A percentile compares a stretch with the other conserved stretches of the same genome.
Conservation (phyloP, 768 basidiomycete genomes). For the Podaxis rugospora region DNA sequence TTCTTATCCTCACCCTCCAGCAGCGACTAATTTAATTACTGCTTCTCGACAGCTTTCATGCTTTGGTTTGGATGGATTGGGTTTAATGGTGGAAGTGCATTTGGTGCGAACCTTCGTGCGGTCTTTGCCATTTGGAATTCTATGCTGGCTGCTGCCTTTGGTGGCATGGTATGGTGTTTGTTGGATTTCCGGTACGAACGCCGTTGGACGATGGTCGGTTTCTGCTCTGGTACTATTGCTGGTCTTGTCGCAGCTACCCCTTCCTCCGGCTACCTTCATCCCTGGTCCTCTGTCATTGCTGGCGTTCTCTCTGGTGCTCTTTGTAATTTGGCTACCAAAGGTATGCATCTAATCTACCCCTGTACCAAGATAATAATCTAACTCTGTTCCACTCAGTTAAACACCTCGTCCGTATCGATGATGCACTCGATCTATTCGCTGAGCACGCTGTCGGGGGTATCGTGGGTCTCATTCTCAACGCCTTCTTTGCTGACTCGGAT, state of each 20-base stretch:
- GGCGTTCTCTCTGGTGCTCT: constrained; percentile 68
- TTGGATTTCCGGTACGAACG: constrained; percentile 76
- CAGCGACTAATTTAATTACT: background rate
- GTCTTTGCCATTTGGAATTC: constrained; percentile 86
- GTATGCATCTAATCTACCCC: constrained; percentile 33
- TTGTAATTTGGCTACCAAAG: constrained; percentile 82
- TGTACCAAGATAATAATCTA: background rate
- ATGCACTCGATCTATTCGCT: constrained; percentile 89
- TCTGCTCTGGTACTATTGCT: constrained; percentile 90
- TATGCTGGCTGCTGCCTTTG: constrained; percentile 80
- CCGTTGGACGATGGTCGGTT: constrained; percentile 87
- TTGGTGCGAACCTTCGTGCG: constrained; percentile 84
- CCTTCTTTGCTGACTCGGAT: constrained; percentile 63
- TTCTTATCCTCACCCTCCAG: background rate
- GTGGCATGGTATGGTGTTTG: constrained; percentile 78
- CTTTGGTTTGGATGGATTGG: constrained; percentile 88
- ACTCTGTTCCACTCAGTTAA: constrained; percentile 44
- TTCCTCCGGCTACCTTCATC: constrained; percentile 74
- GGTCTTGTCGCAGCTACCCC: constrained; percentile 89
- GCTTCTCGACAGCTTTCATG: constrained; percentile 46
- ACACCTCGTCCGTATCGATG: constrained; percentile 68
- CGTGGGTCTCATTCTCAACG: constrained; percentile 69
- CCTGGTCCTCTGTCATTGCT: constrained; percentile 73
- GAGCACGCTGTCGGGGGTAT: constrained; percentile 87
- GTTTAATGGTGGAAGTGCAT: constrained; percentile 90